Base-by-base conservation (phyloP, 225 moss, liverwort and hornwort genomes). In the Straminergon stramineum region DNA sequence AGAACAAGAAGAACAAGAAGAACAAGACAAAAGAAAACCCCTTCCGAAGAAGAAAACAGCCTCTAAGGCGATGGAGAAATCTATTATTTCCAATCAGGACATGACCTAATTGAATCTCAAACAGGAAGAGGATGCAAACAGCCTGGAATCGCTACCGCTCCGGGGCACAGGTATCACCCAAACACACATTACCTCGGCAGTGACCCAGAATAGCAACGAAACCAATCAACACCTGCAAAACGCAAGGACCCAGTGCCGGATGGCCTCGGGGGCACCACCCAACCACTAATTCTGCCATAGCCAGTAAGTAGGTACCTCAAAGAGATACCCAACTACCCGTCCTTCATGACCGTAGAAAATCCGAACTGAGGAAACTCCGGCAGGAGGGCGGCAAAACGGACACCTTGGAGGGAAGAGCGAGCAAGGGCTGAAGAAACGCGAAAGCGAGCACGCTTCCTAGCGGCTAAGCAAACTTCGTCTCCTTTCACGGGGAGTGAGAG, bases 81-180 rank as follows among this genome's bases (percentile, higher is more conserved):
- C 53, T 63, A 28, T 32, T n/a, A 61, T 57, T 74, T 85, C 41
- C 84, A 70, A 78, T 84, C 87, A 80, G n/a, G 48, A 63, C 84
- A 74, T 74, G 87, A 75, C 89, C 91, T 91, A 87, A 91, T 84
- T 67, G 74, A 85, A 79, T 62, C 35, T 79, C 84, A 67, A 78
- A 41, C 51, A 75, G 57, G 15, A 53, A 24, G 48, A 37, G 31
- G 70, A 86, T 83, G 32, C 37, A 26, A 43, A 66, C 88, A 82
- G 81, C 11, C 48, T 34, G 35, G 81, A 81, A 60, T 82, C 61
- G 61, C 60, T n/a, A 60, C 18, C 60, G 48, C 81, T 37, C 71
- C 62, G 32, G 35, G 80, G 58, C 86, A 48, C 56, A 75, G 37
- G 56, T 15, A 64, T 65, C 66, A 55, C 71, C 52, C 34, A 64